phyloP scores from a whole-genome alignment of 768 basidiomycete species.

The Tephrocybe sp. region DNA sequence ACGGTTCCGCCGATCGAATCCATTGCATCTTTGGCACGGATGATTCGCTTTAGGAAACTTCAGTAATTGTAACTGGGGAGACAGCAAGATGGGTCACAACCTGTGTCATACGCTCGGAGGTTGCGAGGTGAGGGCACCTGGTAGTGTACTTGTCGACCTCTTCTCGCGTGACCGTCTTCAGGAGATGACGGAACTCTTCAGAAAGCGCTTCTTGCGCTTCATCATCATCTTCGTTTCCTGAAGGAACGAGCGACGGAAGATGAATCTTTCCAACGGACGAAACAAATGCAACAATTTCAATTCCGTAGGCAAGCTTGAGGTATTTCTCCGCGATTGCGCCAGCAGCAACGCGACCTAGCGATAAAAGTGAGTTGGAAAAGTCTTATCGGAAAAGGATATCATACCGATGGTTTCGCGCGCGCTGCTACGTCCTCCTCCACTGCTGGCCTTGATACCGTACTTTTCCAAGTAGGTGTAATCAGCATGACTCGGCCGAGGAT shows the following conservation, averaged over 20 bases:
- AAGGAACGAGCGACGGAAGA: constrained; percentile 35
- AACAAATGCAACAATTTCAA: constrained; percentile 97
- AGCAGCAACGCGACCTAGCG: constrained; percentile 88
- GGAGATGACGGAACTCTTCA: constrained; percentile 78
- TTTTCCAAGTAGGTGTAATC: constrained; percentile 98
- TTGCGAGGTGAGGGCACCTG: constrained; percentile 88
- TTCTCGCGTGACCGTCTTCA: constrained; percentile 78
- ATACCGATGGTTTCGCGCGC: constrained; percentile 96
- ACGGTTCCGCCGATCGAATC: constrained; percentile 99
- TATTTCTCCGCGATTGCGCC: constrained; percentile 98
- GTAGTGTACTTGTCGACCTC: constrained; percentile 87
- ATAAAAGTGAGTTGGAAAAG: constrained; percentile 1
- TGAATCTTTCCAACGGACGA: constrained; percentile 93
- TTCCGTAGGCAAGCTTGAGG: constrained; percentile 79
- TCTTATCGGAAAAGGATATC: constrained; percentile 9
- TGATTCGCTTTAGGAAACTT: constrained; percentile 65
- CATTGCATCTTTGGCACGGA: constrained; percentile 84
- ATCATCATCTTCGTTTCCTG: constrained; percentile 52
- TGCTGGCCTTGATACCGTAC: constrained; percentile 96
- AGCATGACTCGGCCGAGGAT: constrained; percentile 96
- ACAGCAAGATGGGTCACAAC: constrained; percentile 34
- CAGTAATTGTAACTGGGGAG: constrained; percentile 2
- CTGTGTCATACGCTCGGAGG: constrained; percentile 88
- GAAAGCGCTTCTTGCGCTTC: constrained; percentile 74
- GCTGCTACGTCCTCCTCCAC: constrained; percentile 92